Evolutionary conservation across 116 monocot genomes (phyloP).

Genomic region (Zostera marina): DNA sequence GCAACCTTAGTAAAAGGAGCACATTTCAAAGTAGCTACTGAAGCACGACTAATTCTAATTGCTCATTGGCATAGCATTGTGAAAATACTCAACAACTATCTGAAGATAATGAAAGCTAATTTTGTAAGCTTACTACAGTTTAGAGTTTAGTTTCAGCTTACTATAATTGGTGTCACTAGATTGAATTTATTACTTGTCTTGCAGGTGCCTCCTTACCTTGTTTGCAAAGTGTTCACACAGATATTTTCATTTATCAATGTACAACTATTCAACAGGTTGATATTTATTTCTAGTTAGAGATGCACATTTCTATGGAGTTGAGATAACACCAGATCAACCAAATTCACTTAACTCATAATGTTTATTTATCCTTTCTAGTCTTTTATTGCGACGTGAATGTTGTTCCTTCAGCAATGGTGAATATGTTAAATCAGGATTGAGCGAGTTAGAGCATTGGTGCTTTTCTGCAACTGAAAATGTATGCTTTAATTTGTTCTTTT

Average conservation of each 20-base stretch:
- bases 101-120: conserved; percentile 50
- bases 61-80: conserved; percentile 73
- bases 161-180: too few species aligned
- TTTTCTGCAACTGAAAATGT: conserved; percentile 51
- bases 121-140: conserved; percentile 23
- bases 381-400: conserved; percentile 53
- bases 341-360: too few species aligned
- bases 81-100: conserved; percentile 31
- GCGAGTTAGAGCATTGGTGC: conserved; percentile 57
- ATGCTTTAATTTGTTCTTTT: neutral
- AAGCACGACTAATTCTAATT: conserved; percentile 44
- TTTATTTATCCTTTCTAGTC: conserved; percentile 18
- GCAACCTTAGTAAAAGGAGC: conserved; percentile 50
- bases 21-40: conserved; percentile 38
- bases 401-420: conserved; percentile 78
- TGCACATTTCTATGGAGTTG: neutral
- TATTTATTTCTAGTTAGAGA: neutral
- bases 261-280: conserved; percentile 51
- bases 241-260: conserved; percentile 69
- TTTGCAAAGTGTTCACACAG: conserved; percentile 50
- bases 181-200: conserved; percentile 1
- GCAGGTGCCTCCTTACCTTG: conserved; percentile 49
- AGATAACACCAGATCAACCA: too few species aligned
- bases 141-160: too few species aligned
- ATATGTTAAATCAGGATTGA: conserved; percentile 52